Conservation (phyloP, 805 yeast genomes). For the Torulaspora maleeae region DNA sequence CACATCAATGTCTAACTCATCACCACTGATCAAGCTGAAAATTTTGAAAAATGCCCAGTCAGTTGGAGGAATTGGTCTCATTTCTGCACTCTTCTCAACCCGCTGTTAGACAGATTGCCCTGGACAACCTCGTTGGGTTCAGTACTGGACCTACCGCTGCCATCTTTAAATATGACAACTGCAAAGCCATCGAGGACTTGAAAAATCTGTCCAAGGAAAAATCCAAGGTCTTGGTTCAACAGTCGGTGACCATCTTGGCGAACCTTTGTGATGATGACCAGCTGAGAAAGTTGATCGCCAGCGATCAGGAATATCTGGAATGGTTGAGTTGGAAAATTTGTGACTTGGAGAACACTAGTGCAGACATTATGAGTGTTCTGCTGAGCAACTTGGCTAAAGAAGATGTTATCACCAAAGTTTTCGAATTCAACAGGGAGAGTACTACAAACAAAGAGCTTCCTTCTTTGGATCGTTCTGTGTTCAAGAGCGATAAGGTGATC, state of each 20-base stretch:
- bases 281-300: conserved; percentile 60
- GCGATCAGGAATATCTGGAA: conserved; percentile 54
- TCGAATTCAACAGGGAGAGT: conserved; percentile 37
- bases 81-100: conserved; percentile 80
- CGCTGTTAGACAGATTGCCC: conserved; percentile 75
- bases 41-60: conserved; percentile 41
- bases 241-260: conserved; percentile 73
- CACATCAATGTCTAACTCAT: conserved; percentile 1
- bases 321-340: conserved; percentile 48
- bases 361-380: conserved; percentile 79
- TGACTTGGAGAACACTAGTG: conserved; percentile 55
- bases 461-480: conserved; percentile 43
- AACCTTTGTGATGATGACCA: conserved; percentile 70
- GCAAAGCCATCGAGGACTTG: conserved; percentile 66
- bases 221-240: conserved; percentile 52
- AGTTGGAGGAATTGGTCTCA: conserved; percentile 60
- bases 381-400: conserved; percentile 82
- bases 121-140: conserved; percentile 77
- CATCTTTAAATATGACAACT: conserved; percentile 66
- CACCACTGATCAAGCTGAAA: conserved; percentile 1
- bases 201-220: conserved; percentile 52
- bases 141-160: conserved; percentile 64
- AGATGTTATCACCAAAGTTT: conserved; percentile 53
- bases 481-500: conserved; percentile 55
- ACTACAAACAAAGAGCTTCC: conserved; percentile 20